Conservation (phyloP, 352 stramenopile genomes). For the Phytophthora ramorum region DNA sequence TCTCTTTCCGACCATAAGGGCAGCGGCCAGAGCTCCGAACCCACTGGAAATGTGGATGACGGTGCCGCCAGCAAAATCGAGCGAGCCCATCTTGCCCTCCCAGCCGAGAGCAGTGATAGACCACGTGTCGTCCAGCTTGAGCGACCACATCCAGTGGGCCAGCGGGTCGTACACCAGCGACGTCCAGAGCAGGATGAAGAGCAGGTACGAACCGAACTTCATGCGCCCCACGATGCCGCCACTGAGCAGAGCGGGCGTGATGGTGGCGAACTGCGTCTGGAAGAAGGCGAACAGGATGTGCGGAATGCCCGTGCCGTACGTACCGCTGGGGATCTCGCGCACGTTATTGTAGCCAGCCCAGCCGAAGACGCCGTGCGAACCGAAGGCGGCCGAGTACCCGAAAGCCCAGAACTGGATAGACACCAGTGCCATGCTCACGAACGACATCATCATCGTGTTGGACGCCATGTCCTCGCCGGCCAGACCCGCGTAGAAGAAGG, state of each 20-base stretch:
- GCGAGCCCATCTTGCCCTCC: conserved; percentile 61
- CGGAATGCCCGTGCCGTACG: conserved; percentile 64
- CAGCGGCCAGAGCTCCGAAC: conserved; percentile 66
- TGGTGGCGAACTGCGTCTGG: conserved; percentile 80
- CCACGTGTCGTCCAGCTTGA: conserved; percentile 58
- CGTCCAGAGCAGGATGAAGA: conserved; percentile 80
- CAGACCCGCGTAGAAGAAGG: conserved; percentile 81
- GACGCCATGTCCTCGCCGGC: conserved; percentile 69
- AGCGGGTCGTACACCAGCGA: conserved; percentile 83
- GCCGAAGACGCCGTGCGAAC: conserved; percentile 57
- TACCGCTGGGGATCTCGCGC: conserved; percentile 36
- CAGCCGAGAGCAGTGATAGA: conserved; percentile 43
- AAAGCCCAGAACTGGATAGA: conserved; percentile 79
- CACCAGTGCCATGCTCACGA: conserved; percentile 69
- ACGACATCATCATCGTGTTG: conserved; percentile 80
- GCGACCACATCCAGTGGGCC: conserved; percentile 80
- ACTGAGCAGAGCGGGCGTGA: conserved; percentile 74
- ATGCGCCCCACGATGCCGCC: conserved; percentile 80
- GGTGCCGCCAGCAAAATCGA: conserved; percentile 81
- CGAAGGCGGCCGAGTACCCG: conserved; percentile 73
- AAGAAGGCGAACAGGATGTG: conserved; percentile 74
- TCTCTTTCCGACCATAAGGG: conserved; percentile 66
- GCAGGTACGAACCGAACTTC: conserved; percentile 72
- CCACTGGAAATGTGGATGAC: conserved; percentile 81
- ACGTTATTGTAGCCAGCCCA: conserved; percentile 67